Percentiles rank a stretch among this genome's conserved stretches.
These are phyloP conservation scores for Rubia peregrina DNA, from an alignment of 305 asterid genomes.

Conservation along the genomic window DNA sequence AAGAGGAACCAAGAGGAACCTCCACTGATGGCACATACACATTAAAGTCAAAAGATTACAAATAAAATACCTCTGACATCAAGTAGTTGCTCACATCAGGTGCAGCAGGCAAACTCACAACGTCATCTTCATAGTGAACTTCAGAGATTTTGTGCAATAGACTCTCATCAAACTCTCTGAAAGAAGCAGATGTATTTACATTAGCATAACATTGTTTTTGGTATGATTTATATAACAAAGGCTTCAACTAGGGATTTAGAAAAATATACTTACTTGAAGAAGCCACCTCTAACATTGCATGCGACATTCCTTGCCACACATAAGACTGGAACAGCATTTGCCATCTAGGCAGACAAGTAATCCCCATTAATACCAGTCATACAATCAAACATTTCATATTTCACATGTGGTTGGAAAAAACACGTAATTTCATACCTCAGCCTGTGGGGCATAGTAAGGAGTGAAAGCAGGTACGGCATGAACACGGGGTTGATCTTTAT, in stretches of 20 bases:
- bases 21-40: constrained; percentile 3
- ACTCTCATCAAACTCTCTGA: constrained; percentile 83
- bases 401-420: constrained; percentile 7
- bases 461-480: constrained; percentile 95
- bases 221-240: constrained; percentile 12
- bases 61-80: constrained; percentile 66
- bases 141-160: constrained; percentile 55
- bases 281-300: constrained; percentile 92
- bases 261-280: constrained; percentile 64
- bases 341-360: constrained; percentile 41
- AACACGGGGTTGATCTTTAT: constrained; percentile 93
- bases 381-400: constrained; percentile 1
- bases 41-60: background rate
- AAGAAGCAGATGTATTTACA: constrained; percentile 17
- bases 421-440: constrained; percentile 53
- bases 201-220: background rate
- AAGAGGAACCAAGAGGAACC: constrained; percentile 16
- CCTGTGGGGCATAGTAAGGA: constrained; percentile 98
- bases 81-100: constrained; percentile 94
- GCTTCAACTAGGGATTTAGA: constrained; percentile 17
- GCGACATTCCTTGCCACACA: constrained; percentile 99
- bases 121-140: constrained; percentile 74
- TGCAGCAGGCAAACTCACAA: constrained; percentile 55
- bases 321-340: constrained; percentile 82
- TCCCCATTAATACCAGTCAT: constrained; percentile 12